Evolutionary conservation across 805 yeast species (phyloP).

Genomic region (Wickerhamomyces canadensis): DNA sequence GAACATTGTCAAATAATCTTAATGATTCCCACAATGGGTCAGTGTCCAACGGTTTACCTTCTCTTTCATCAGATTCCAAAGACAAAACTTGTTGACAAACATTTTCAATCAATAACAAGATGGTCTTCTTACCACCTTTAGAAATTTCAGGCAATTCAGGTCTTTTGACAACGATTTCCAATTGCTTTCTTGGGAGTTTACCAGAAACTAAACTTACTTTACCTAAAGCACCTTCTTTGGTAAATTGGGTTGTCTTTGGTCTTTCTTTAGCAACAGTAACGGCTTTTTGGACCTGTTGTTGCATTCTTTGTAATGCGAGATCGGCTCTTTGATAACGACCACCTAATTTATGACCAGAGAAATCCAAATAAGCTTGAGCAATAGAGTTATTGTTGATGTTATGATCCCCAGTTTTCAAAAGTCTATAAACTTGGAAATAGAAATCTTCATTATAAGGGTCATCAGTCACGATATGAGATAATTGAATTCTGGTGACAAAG

Average conservation of each 20-base stretch:
- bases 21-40: slow-evolving; percentile 70
- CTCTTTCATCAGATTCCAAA: slow-evolving; percentile 71
- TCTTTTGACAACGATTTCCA: slow-evolving; percentile 56
- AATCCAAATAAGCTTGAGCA: slow-evolving; percentile 88
- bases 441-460: slow-evolving; percentile 97
- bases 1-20: slow-evolving; percentile 60
- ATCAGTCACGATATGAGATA: slow-evolving; percentile 92
- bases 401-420: slow-evolving; percentile 48
- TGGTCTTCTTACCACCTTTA: slow-evolving; percentile 39
- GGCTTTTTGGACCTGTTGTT: slow-evolving; percentile 94
- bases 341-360: slow-evolving; percentile 85
- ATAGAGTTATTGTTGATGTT: slow-evolving; percentile 64
- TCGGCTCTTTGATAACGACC: slow-evolving; percentile 82
- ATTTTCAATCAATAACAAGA: slow-evolving; percentile 67
- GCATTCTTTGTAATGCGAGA: slow-evolving; percentile 93
- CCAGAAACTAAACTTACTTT: slow-evolving; percentile 74
- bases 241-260: slow-evolving; percentile 59
- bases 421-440: slow-evolving; percentile 87
- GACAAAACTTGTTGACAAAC: slow-evolving; percentile 73
- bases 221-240: slow-evolving; percentile 84
- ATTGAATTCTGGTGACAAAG: slow-evolving; percentile 88
- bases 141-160: slow-evolving; percentile 31
- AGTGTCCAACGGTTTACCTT: slow-evolving; percentile 40
- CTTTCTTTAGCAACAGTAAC: slow-evolving; percentile 92
- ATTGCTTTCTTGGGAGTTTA: slow-evolving; percentile 82